Evolutionary conservation across 768 basidiomycete species (phyloP).

Genomic region (Termitomyces heimii): DNA sequence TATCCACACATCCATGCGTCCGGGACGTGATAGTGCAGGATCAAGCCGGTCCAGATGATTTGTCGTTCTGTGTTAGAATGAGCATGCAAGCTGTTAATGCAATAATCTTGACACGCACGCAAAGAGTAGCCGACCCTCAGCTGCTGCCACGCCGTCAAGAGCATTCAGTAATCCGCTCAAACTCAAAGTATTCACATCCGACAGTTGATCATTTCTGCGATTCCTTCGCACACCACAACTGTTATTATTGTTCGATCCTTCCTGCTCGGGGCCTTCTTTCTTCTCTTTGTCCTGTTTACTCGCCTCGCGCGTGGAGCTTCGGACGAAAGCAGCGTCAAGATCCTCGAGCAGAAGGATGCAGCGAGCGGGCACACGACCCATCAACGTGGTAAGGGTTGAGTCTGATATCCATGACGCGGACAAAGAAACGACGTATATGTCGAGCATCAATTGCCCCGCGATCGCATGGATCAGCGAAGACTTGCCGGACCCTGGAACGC

Average conservation of each 20-base stretch:
- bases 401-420: constrained; percentile 88
- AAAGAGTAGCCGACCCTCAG: constrained; percentile 84
- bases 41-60: constrained; percentile 91
- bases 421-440: constrained; percentile 88
- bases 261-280: constrained; percentile 19
- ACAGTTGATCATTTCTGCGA: constrained; percentile 48
- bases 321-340: constrained; percentile 83
- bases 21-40: constrained; percentile 86
- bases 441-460: constrained; percentile 83
- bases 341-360: constrained; percentile 89
- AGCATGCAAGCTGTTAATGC: neutral
- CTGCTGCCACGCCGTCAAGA: constrained; percentile 80
- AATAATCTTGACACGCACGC: constrained; percentile 57
- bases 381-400: constrained; percentile 76
- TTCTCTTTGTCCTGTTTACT: constrained; percentile 29
- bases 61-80: constrained; percentile 52
- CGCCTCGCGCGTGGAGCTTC: constrained; percentile 64
- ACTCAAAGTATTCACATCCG: constrained; percentile 76
- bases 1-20: constrained; percentile 90
- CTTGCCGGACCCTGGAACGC: constrained; percentile 84
- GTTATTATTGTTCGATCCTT: constrained; percentile 15
- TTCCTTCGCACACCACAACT: constrained; percentile 22
- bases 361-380: constrained; percentile 81
- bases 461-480: constrained; percentile 82
- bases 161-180: constrained; percentile 81